Evolutionary conservation across 257 asterid species (phyloP), one percentile per base, ranked within the genome.

Genomic region (Jasminum sambac): DNA sequence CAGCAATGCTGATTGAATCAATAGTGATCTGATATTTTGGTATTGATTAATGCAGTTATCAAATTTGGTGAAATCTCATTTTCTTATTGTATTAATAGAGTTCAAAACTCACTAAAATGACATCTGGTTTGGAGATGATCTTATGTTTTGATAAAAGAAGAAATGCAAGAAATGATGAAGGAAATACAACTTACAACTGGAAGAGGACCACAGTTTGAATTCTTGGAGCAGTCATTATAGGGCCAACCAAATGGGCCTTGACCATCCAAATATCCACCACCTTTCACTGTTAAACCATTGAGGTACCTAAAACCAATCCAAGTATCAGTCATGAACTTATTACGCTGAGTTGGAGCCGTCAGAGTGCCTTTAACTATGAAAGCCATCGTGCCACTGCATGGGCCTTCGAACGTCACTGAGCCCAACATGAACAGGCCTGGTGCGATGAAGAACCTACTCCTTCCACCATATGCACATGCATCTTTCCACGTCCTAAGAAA

Each of bases 221-320:
- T 90, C n/a, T 0, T 76, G 1, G 2, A 34, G 71, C 98, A 92
- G 59, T 90, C 88, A 71, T 90, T 90, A 40, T 82, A 85, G 4
- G 38, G 69, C 98, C 98, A 92, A 11, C 95, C 98, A 63, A 69
- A 61, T 7, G 44, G 66, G 11, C 98, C 96, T 67, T 84, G 88
- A 5, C 96, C 96, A 41, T 92, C 96, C 80, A 90, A 80, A 64
- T 14, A 50, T 0, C 98, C 98, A 16, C 96, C 88, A 10, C 98
- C 97, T 40, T 73, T 65, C 16, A 92, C 77, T 12, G 69, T 78
- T 73, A 92, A 46, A 17, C 61, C 21, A 12, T 83, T 60, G n/a
- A 92, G 26, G 25, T 84, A 84, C 6, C 73, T 86, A 68, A 92
- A 92, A 10, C 82, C 90, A 23, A 92, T 90, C 98, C 98, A 92